These are phyloP conservation scores for Coprinellus micaceus DNA, from an alignment of 768 basidiomycete genomes.

Conservation along the genomic window DNA sequence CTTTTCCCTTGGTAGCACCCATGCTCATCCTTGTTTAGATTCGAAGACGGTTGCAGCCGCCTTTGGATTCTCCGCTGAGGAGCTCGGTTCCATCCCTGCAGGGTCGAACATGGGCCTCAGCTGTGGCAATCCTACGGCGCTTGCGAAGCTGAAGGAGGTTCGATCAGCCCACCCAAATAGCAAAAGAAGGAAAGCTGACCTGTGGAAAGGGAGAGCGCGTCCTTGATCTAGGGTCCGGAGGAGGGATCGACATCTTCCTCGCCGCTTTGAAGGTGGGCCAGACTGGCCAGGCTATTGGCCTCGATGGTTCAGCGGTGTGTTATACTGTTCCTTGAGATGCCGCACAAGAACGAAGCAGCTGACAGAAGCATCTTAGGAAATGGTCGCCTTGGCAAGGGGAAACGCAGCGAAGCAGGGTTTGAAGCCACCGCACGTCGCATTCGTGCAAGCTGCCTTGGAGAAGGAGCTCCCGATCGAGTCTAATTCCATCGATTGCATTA, in stretches of 20 bases:
- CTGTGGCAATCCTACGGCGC: constrained; percentile 51
- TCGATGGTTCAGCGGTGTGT: constrained; percentile 49
- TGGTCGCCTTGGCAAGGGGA: constrained; percentile 44
- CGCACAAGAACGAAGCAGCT: background rate
- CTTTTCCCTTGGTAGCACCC: background rate
- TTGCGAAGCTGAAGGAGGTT: constrained; percentile 45
- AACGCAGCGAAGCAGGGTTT: constrained; percentile 40
- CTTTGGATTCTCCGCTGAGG: constrained; percentile 45
- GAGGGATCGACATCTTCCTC: constrained; percentile 53
- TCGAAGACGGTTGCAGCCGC: constrained; percentile 34
- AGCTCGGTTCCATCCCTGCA: constrained; percentile 40
- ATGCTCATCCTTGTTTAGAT: constrained; percentile 16
- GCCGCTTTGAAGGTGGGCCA: constrained; percentile 49
- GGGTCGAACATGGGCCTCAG: constrained; percentile 47
- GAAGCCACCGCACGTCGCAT: constrained; percentile 46
- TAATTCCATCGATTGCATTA: constrained; percentile 48
- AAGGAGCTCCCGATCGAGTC: constrained; percentile 46
- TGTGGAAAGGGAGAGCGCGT: constrained; percentile 56
- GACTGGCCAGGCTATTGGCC: constrained; percentile 47
- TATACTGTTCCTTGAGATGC: background rate
- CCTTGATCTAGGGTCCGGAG: constrained; percentile 56
- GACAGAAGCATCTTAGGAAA: constrained; percentile 34
- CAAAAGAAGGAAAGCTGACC: too few relatives aligned
- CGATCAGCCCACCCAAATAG: background rate
- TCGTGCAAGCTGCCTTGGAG: constrained; percentile 40